Evolutionary conservation across 805 yeast genomes (phyloP).

Genomic region (Candida patagonica): DNA sequence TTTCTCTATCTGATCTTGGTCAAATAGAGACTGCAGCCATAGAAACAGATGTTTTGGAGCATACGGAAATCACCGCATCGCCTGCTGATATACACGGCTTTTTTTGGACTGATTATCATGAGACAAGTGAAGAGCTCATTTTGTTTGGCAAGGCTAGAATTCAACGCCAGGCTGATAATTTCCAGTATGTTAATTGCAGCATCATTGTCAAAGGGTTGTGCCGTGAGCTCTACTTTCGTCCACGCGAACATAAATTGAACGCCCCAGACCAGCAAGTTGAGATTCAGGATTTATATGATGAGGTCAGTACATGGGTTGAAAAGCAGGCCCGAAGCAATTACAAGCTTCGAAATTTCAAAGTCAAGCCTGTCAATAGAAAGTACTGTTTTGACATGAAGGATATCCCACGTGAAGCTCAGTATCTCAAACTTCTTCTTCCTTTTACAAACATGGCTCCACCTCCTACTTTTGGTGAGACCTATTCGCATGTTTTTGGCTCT

Average conservation of each 20-base stretch:
- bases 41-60: conserved; percentile 35
- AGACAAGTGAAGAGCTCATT: conserved; percentile 56
- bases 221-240: conserved; percentile 71
- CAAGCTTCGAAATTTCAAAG: conserved; percentile 35
- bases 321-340: conserved; percentile 34
- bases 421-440: conserved; percentile 70
- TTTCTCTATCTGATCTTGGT: conserved; percentile 2
- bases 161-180: conserved; percentile 35
- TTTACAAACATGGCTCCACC: conserved; percentile 23
- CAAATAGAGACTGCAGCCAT: not conserved
- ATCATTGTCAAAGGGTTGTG: conserved; percentile 62
- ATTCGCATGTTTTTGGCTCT: conserved; percentile 71
- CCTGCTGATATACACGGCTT: conserved; percentile 27
- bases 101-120: conserved; percentile 88
- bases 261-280: conserved; percentile 7
- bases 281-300: conserved; percentile 66
- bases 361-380: conserved; percentile 64
- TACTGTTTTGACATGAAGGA: conserved; percentile 84
- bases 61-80: conserved; percentile 22
- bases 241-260: conserved; percentile 35
- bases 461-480: conserved; percentile 52
- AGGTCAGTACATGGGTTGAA: conserved; percentile 57
- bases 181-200: conserved; percentile 50
- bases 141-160: conserved; percentile 75
- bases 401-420: conserved; percentile 71